phyloP scores from a whole-genome alignment of 2,329 filamentous ascomycete genomes.

The Fusarium longipes region DNA sequence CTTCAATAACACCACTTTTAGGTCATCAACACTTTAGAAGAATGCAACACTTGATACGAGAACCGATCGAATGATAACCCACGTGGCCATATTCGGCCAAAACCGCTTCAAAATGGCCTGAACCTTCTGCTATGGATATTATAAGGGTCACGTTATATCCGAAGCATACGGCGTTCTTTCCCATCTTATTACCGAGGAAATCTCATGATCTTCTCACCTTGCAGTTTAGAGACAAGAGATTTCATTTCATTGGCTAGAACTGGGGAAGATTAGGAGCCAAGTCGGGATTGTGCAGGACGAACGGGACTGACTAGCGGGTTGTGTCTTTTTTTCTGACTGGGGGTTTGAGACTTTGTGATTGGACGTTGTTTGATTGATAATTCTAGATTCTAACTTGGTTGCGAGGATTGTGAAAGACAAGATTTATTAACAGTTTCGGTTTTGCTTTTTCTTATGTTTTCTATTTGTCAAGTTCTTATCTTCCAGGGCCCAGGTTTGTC shows the following conservation, averaged over 20 bases:
- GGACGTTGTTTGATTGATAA: background rate
- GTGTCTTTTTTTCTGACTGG: background rate
- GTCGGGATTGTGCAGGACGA: constrained; percentile 25
- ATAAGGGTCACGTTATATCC: constrained; percentile 1
- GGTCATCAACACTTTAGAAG: constrained; percentile 14
- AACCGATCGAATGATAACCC: constrained; percentile 27
- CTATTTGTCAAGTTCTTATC: too few relatives aligned
- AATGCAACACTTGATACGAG: constrained; percentile 5
- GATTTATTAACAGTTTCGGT: too few relatives aligned
- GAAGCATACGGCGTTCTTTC: background rate
- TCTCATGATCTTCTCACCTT: constrained; percentile 21
- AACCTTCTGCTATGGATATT: background rate
- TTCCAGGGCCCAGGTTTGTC: too few relatives aligned
- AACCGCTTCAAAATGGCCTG: background rate
- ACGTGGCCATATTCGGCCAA: constrained; percentile 31
- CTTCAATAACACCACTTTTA: constrained; percentile 22
- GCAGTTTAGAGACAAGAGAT: constrained; percentile 12
- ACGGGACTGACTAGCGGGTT: constrained; percentile 12
- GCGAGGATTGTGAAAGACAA: background rate
- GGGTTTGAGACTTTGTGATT: background rate
- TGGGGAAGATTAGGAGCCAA: background rate
- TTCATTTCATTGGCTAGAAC: background rate
- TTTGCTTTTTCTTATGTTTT: too few relatives aligned
- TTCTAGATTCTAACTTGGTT: too few relatives aligned
- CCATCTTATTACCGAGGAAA: constrained; percentile 23